Conservation (phyloP, 306 rosid genomes). For the Parietaria judaica region DNA sequence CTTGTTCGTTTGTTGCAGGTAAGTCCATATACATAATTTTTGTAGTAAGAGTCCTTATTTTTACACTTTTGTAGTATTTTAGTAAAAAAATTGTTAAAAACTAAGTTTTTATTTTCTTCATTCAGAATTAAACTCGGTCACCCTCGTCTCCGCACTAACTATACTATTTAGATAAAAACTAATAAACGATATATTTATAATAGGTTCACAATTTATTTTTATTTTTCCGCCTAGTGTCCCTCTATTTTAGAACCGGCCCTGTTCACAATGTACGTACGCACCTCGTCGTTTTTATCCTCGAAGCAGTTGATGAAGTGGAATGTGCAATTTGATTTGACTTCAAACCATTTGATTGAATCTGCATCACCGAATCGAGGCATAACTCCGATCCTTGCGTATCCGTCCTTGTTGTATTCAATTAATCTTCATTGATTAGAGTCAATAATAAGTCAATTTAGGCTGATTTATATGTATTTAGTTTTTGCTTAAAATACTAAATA, state of each 20-base stretch:
- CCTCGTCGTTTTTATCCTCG: slow-evolving; percentile 51
- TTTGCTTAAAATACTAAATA: neutral
- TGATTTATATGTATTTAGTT: neutral
- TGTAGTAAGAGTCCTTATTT: no score
- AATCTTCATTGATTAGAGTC: slow-evolving; percentile 23
- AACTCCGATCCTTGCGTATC: slow-evolving; percentile 56
- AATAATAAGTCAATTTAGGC: neutral
- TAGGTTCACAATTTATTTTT: no score
- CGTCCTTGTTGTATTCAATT: slow-evolving; percentile 37
- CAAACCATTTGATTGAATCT: slow-evolving; percentile 56
- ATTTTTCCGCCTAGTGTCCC: no score
- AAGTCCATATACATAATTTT: no score
- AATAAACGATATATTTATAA: no score
- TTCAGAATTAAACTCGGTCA: no score
- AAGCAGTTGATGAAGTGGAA: slow-evolving; percentile 64
- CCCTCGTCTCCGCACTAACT: no score
- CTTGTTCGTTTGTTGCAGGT: no score
- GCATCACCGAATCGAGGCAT: slow-evolving; percentile 69
- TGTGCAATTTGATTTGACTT: slow-evolving; percentile 54
- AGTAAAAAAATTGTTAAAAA: neutral
- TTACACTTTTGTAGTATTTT: no score
- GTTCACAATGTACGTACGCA: neutral
- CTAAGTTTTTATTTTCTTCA: no score
- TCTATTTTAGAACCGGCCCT: no score
- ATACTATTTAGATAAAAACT: no score